Percentiles rank a stretch among this genome's conserved stretches.
Evolutionary conservation across 2,329 filamentous ascomycete genomes (phyloP).

Genomic region (Huntiella savannae): DNA sequence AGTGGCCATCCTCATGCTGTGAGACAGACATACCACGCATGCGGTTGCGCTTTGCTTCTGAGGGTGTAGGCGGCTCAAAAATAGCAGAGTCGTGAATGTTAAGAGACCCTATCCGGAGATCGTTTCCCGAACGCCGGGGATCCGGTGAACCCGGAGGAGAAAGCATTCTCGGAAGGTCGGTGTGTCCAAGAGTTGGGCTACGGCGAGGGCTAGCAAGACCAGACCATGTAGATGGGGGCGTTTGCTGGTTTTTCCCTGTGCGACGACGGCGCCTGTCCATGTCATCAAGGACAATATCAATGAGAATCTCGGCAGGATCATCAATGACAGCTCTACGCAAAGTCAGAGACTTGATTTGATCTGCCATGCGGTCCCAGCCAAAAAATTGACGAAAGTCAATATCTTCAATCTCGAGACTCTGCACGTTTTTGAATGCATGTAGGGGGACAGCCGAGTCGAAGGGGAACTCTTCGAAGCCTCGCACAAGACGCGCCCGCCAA

Average conservation of each 20-base stretch:
- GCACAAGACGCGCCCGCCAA: slow-evolving; percentile 73
- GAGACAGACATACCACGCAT: slow-evolving; percentile 26
- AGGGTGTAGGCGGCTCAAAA: slow-evolving; percentile 21
- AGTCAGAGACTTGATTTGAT: slow-evolving; percentile 76
- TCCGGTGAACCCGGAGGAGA: slow-evolving; percentile 49
- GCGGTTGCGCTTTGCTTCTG: slow-evolving; percentile 9
- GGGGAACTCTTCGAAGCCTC: slow-evolving; percentile 91
- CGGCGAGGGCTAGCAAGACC: slow-evolving; percentile 35
- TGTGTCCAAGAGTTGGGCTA: slow-evolving; percentile 43
- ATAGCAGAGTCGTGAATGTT: slow-evolving; percentile 31
- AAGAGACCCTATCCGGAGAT: slow-evolving; percentile 41
- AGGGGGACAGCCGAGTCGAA: slow-evolving; percentile 94
- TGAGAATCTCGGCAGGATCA: slow-evolving; percentile 74
- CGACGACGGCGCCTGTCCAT: slow-evolving; percentile 81
- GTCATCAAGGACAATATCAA: slow-evolving; percentile 87
- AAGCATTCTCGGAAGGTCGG: slow-evolving; percentile 47
- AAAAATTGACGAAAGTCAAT: slow-evolving; percentile 95
- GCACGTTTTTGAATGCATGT: slow-evolving; percentile 94
- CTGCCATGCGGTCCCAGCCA: slow-evolving; percentile 85
- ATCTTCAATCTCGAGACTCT: slow-evolving; percentile 81
- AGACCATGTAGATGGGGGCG: slow-evolving; percentile 50
- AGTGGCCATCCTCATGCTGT: slow-evolving; percentile 26
- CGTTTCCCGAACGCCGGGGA: slow-evolving; percentile 26
- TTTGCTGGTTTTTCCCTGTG: slow-evolving; percentile 69
- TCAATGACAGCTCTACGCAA: slow-evolving; percentile 76